Conservation (phyloP, 495 filamentous ascomycete species). For the Penicillium macrosclerotiorum region DNA sequence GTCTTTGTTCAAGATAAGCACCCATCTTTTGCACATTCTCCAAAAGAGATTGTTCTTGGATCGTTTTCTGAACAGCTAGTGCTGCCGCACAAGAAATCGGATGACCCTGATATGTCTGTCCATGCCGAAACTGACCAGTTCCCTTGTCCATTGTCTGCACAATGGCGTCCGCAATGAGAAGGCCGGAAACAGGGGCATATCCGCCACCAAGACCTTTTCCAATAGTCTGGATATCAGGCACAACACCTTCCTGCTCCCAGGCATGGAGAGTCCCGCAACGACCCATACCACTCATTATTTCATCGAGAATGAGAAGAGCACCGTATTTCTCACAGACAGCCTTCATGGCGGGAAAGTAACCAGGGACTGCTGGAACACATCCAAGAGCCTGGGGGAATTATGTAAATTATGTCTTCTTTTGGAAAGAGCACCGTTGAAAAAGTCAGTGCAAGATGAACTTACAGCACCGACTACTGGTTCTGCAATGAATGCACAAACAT, state of each 20-base stretch:
- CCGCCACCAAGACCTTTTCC: slow-evolving; percentile 69
- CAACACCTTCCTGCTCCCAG: slow-evolving; percentile 62
- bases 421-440: too few relatives aligned
- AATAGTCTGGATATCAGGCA: slow-evolving; percentile 68
- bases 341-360: slow-evolving; percentile 64
- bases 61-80: slow-evolving; percentile 52
- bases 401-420: neutral
- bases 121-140: slow-evolving; percentile 53
- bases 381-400: slow-evolving; percentile 45
- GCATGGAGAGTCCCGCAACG: slow-evolving; percentile 64
- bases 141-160: slow-evolving; percentile 55
- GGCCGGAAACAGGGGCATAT: slow-evolving; percentile 59
- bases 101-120: slow-evolving; percentile 62
- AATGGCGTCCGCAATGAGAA: slow-evolving; percentile 54
- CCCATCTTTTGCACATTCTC: slow-evolving; percentile 50
- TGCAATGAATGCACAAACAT: slow-evolving; percentile 72
- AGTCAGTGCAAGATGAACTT: slow-evolving; percentile 16
- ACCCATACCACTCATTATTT: slow-evolving; percentile 80
- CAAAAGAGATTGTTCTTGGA: slow-evolving; percentile 46
- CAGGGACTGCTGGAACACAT: slow-evolving; percentile 60
- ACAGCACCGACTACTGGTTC: slow-evolving; percentile 67
- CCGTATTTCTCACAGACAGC: slow-evolving; percentile 62
- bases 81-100: slow-evolving; percentile 56
- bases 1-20: slow-evolving; percentile 32
- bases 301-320: slow-evolving; percentile 69